These are phyloP conservation scores for Saccharomyces mikatae DNA, from an alignment of 805 yeast genomes.

Conservation along the genomic window DNA sequence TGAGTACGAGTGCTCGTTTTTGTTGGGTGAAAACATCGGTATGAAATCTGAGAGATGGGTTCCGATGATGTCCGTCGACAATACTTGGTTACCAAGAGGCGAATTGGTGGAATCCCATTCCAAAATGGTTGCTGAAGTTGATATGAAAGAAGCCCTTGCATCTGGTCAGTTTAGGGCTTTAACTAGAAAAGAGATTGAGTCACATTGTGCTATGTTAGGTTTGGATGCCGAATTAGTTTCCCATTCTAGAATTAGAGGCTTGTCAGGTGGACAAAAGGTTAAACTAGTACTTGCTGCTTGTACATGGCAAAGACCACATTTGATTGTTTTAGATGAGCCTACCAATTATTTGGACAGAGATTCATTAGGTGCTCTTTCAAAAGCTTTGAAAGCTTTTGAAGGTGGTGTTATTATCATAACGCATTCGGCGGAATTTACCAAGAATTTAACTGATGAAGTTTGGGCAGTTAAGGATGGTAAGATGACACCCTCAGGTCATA, in stretches of 20 bases:
- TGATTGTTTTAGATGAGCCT: slow-evolving; percentile 97
- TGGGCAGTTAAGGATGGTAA: slow-evolving; percentile 96
- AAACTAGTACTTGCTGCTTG: slow-evolving; percentile 97
- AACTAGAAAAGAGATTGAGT: slow-evolving; percentile 97
- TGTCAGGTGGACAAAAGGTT: slow-evolving; percentile 99
- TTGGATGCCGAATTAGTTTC: slow-evolving; percentile 95
- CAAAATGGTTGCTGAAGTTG: slow-evolving; percentile 97
- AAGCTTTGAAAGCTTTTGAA: slow-evolving; percentile 91
- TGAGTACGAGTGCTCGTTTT: slow-evolving; percentile 95
- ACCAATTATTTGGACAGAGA: slow-evolving; percentile 97
- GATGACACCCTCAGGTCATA: slow-evolving; percentile 99
- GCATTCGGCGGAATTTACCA: slow-evolving; percentile 98
- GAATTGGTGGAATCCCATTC: slow-evolving; percentile 90
- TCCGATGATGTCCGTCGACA: slow-evolving; percentile 96
- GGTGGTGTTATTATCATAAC: slow-evolving; percentile 99
- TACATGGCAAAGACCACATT: slow-evolving; percentile 99
- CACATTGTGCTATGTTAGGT: slow-evolving; percentile 94
- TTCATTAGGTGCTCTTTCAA: slow-evolving; percentile 95
- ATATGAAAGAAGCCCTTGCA: slow-evolving; percentile 98
- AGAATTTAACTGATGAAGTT: slow-evolving; percentile 95
- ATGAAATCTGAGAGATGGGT: slow-evolving; percentile 97
- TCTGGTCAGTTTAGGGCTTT: slow-evolving; percentile 99
- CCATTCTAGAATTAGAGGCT: slow-evolving; percentile 97
- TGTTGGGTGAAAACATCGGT: slow-evolving; percentile 93
- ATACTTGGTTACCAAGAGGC: slow-evolving; percentile 99